Conservation (phyloP, 148 eudicot genomes). For the Suaeda aralocaspica region DNA sequence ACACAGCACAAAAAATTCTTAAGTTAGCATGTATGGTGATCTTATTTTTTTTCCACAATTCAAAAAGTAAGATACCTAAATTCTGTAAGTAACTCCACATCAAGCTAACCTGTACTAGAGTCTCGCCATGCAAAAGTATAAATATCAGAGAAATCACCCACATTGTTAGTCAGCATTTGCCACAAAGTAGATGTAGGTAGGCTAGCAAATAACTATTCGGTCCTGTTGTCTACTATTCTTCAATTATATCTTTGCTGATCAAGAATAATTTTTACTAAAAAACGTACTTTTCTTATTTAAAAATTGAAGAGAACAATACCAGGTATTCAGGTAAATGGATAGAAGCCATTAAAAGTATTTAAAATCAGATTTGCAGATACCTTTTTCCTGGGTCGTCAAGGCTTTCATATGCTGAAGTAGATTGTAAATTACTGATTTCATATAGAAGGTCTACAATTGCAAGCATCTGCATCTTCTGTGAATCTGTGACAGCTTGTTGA, state of each 20-base stretch:
- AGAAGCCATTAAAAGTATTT: neutral
- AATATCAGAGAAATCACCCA: neutral
- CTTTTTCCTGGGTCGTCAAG: slow-evolving; percentile 97
- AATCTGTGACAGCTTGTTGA: slow-evolving; percentile 36
- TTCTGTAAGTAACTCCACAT: neutral
- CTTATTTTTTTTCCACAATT: neutral
- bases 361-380: slow-evolving; percentile 34
- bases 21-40: no score
- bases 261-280: neutral
- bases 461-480: slow-evolving; percentile 61
- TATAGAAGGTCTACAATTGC: slow-evolving; percentile 65
- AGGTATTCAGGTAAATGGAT: neutral
- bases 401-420: slow-evolving; percentile 67
- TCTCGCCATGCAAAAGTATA: neutral
- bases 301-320: neutral
- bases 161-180: neutral
- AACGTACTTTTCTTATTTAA: neutral
- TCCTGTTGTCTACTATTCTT: neutral
- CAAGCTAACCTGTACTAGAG: neutral
- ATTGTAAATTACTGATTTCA: slow-evolving; percentile 58
- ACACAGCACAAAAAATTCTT: neutral
- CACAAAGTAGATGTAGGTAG: neutral
- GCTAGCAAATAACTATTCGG: neutral
- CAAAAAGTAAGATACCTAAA: neutral
- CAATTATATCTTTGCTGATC: neutral